Evolutionary conservation across 352 stramenopile species (phyloP).

Genomic region (Phytophthora sojae): DNA sequence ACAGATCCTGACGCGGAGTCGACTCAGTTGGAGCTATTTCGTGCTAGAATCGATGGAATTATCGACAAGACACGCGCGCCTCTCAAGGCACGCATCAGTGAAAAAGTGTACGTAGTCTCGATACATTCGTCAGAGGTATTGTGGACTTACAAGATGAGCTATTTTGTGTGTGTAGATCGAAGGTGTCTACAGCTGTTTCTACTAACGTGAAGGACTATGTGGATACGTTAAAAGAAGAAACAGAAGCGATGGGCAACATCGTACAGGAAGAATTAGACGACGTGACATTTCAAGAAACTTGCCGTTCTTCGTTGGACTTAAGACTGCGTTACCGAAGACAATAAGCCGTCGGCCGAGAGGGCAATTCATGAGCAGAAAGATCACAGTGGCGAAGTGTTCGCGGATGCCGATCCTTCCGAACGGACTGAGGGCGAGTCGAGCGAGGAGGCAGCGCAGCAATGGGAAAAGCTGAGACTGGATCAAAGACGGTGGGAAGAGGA

Average conservation of each 20-base stretch:
- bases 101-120: conserved; percentile 58
- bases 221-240: conserved; percentile 65
- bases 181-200: conserved; percentile 62
- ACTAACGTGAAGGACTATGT: conserved; percentile 67
- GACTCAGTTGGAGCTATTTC: conserved; percentile 48
- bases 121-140: neutral
- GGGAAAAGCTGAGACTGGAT: conserved; percentile 26
- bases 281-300: conserved; percentile 45
- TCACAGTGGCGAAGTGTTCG: conserved; percentile 14
- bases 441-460: conserved; percentile 27
- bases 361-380: conserved; percentile 3
- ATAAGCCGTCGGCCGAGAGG: neutral
- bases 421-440: conserved; percentile 22
- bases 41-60: conserved; percentile 55
- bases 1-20: conserved; percentile 16
- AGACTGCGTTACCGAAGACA: conserved; percentile 2
- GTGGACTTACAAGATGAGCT: neutral
- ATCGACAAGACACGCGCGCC: conserved; percentile 55
- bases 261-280: conserved; percentile 60
- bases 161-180: conserved; percentile 37
- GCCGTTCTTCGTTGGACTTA: conserved; percentile 28
- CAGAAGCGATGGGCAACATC: conserved; percentile 47
- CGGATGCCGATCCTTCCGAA: conserved; percentile 28
- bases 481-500: conserved; percentile 37
- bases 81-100: conserved; percentile 54